A percentile compares a stretch with the other conserved stretches of the same genome.
phyloP scores from a whole-genome alignment of 331 rosid genomes.

The Rosa hybrid region DNA sequence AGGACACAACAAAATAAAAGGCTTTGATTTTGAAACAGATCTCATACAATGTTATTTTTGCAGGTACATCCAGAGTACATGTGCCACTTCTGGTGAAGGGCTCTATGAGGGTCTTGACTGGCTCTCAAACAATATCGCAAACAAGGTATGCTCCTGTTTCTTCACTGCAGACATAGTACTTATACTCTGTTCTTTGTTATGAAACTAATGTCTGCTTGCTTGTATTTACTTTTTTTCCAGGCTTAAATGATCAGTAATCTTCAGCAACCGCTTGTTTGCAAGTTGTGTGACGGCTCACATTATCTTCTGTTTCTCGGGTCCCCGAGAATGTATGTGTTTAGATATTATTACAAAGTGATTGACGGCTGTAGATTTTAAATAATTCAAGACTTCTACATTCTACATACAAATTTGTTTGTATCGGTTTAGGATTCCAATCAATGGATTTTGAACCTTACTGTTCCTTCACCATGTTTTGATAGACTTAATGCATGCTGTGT shows the following conservation, averaged over 20 bases:
- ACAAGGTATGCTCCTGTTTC: slow-evolving; percentile 27
- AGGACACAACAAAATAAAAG: not conserved
- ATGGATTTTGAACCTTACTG: not conserved
- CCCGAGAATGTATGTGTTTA: slow-evolving; percentile 18
- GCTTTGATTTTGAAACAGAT: not conserved
- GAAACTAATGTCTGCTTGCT: not conserved
- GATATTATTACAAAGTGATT: slow-evolving; percentile 34
- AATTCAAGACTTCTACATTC: slow-evolving; percentile 33
- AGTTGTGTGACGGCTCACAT: slow-evolving; percentile 21
- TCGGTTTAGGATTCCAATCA: not conserved
- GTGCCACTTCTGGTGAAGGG: slow-evolving; percentile 70
- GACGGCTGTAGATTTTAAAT: slow-evolving; percentile 46
- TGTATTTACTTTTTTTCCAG: slow-evolving; percentile 32
- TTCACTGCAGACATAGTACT: not conserved
- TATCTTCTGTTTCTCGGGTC: slow-evolving; percentile 26
- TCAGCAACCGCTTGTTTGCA: slow-evolving; percentile 24
- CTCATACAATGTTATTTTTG: not conserved
- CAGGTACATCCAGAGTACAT: slow-evolving; percentile 65
- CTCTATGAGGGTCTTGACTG: slow-evolving; percentile 61
- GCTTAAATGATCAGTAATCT: slow-evolving; percentile 28
- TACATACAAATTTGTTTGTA: slow-evolving; percentile 5
- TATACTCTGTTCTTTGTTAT: not conserved
- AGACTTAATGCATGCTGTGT: not conserved
- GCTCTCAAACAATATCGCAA: slow-evolving; percentile 67
- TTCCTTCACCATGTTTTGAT: not conserved